phyloP scores from a whole-genome alignment of 2,329 filamentous ascomycete genomes.

The Calonectria honghensis region DNA sequence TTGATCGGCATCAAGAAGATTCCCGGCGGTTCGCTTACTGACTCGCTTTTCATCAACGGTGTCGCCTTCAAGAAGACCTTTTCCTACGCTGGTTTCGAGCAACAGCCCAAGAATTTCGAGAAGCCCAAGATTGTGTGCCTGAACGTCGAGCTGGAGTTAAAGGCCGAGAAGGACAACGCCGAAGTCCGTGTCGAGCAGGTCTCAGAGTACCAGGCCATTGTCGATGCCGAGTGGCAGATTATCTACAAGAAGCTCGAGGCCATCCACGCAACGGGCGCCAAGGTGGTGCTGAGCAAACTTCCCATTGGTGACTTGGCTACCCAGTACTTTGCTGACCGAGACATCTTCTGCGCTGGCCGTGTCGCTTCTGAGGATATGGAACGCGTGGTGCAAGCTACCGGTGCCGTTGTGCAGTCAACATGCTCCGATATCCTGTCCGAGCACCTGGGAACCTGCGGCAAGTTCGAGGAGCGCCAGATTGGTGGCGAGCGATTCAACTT shows the following conservation, averaged over 20 bases:
- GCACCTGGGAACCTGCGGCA: constrained; percentile 92
- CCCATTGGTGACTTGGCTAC: constrained; percentile 98
- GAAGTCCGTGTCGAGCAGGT: constrained; percentile 99
- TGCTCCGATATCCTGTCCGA: constrained; percentile 94
- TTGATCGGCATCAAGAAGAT: constrained; percentile 99
- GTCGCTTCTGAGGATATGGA: constrained; percentile 95
- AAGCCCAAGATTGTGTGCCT: constrained; percentile 97
- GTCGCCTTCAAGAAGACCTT: constrained; percentile 99
- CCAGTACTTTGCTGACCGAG: constrained; percentile 97
- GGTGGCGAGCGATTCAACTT: constrained; percentile 99
- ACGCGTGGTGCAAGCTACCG: constrained; percentile 95
- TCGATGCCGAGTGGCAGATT: constrained; percentile 99
- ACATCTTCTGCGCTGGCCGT: constrained; percentile 98
- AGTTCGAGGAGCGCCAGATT: constrained; percentile 97
- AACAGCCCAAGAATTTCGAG: constrained; percentile 96
- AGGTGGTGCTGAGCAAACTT: constrained; percentile 97
- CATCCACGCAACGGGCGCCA: constrained; percentile 93
- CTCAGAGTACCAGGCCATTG: constrained; percentile 98
- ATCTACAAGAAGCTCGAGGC: constrained; percentile 99
- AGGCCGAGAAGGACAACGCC: constrained; percentile 99
- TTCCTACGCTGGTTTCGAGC: constrained; percentile 98
- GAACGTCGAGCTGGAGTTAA: constrained; percentile 98
- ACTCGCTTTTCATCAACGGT: constrained; percentile 97
- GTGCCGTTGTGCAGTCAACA: constrained; percentile 93
- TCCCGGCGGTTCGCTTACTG: constrained; percentile 94